phyloP scores from a whole-genome alignment of 2,329 filamentous ascomycete genomes.

The Clarireedia monteithiana region DNA sequence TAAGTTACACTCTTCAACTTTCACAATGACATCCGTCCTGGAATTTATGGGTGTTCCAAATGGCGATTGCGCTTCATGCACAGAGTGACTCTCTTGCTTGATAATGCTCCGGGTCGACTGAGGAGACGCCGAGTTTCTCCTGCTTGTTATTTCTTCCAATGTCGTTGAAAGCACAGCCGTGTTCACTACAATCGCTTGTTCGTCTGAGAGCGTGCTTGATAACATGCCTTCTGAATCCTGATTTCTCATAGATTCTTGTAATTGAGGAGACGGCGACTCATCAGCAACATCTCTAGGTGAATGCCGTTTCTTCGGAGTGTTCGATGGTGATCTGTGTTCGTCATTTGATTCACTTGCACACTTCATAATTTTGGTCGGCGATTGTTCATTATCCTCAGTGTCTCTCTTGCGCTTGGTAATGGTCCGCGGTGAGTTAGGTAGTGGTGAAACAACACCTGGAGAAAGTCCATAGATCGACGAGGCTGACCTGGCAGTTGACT shows the following conservation, averaged over 20 bases:
- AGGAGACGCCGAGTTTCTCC: neutral
- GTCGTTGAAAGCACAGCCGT: neutral
- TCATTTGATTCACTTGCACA: neutral
- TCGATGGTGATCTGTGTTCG: neutral
- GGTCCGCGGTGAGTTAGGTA: constrained; percentile 11
- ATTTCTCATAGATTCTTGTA: neutral
- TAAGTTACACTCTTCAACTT: constrained; percentile 9
- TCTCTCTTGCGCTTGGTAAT: neutral
- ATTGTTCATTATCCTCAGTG: neutral
- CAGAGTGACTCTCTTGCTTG: constrained; percentile 21
- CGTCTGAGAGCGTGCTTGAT: neutral
- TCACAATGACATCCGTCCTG: constrained; percentile 4
- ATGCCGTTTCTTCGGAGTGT: neutral
- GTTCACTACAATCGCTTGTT: neutral
- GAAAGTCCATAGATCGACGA: constrained; percentile 20
- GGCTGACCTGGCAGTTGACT: constrained; percentile 19
- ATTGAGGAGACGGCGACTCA: neutral
- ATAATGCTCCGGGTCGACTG: neutral
- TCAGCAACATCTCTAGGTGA: neutral
- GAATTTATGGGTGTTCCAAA: constrained; percentile 6
- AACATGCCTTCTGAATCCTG: neutral
- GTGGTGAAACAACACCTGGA: constrained; percentile 17
- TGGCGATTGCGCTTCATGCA: constrained; percentile 8
- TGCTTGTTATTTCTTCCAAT: neutral
- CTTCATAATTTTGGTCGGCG: neutral